Evolutionary conservation across 192 early-diverging fungal genomes (phyloP).

Genomic region (Rhizoclosmatium globosum): DNA sequence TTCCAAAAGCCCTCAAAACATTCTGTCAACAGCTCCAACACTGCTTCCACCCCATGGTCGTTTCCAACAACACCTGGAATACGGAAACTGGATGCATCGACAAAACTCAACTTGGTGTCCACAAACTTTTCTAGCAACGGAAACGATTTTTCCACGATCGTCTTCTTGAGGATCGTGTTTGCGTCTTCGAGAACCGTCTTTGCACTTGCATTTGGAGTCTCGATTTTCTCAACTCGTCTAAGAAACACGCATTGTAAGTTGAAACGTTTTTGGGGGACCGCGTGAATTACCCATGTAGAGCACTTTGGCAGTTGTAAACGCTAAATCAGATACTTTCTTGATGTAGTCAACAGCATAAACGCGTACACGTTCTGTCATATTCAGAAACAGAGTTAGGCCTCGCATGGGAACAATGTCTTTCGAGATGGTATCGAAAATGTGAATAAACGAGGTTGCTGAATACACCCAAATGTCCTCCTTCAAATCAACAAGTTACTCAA

Average conservation of each 20-base stretch:
- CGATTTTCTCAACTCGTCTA: slow-evolving; percentile 26
- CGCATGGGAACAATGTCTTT: slow-evolving; percentile 17
- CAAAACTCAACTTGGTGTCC: slow-evolving; percentile 17
- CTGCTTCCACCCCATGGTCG: slow-evolving; percentile 39
- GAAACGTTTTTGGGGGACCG: background rate
- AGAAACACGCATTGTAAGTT: background rate
- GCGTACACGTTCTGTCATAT: slow-evolving; percentile 28
- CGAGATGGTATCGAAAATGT: slow-evolving; percentile 23
- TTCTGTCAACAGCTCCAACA: slow-evolving; percentile 49
- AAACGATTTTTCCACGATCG: slow-evolving; percentile 21
- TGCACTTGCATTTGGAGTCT: slow-evolving; percentile 5
- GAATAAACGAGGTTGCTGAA: slow-evolving; percentile 10
- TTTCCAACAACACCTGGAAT: slow-evolving; percentile 5
- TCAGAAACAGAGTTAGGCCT: slow-evolving; percentile 25
- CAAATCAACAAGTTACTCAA: background rate
- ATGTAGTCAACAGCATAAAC: slow-evolving; percentile 22
- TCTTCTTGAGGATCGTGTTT: slow-evolving; percentile 10
- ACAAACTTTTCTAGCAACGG: slow-evolving; percentile 29
- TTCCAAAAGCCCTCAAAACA: slow-evolving; percentile 54
- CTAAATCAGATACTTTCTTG: slow-evolving; percentile 6
- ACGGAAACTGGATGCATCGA: background rate
- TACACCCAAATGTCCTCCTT: slow-evolving; percentile 21
- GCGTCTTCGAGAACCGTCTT: slow-evolving; percentile 23
- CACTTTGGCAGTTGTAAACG: slow-evolving; percentile 18
- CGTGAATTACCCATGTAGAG: slow-evolving; percentile 21